These are phyloP conservation scores for Penicillium arizonense DNA, from an alignment of 495 filamentous ascomycete genomes.

Conservation along the genomic window DNA sequence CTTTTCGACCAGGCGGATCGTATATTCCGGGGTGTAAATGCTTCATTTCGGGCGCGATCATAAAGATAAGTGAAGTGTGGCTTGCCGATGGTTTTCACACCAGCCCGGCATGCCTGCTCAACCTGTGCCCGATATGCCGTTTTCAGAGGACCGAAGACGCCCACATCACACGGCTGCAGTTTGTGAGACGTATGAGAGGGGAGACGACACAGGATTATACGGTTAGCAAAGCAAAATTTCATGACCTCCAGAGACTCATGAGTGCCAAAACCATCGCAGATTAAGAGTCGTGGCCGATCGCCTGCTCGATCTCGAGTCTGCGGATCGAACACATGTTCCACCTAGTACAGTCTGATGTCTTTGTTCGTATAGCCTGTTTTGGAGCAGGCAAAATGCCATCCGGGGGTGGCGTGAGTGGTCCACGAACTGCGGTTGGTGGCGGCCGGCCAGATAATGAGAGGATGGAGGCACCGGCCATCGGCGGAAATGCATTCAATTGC, in stretches of 20 bases:
- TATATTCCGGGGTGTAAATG: constrained; percentile 33
- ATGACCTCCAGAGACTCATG: constrained; percentile 26
- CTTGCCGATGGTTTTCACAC: constrained; percentile 27
- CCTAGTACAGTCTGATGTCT: constrained; percentile 33
- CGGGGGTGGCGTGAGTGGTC: constrained; percentile 30
- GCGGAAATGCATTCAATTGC: constrained; percentile 30
- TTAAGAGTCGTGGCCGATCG: constrained; percentile 20
- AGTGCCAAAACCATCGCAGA: constrained; percentile 25
- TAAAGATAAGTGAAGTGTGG: constrained; percentile 35
- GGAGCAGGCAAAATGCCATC: constrained; percentile 28
- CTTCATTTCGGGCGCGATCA: constrained; percentile 25
- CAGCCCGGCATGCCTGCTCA: constrained; percentile 20
- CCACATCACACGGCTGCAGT: too few species aligned
- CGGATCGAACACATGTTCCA: constrained; percentile 32
- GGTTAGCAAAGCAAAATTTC: constrained; percentile 28
- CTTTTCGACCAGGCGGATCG: constrained; percentile 22
- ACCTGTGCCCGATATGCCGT: constrained; percentile 16
- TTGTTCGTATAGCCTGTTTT: constrained; percentile 30
- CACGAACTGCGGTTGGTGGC: constrained; percentile 19
- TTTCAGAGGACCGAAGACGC: too few species aligned
- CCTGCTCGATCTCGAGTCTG: constrained; percentile 24
- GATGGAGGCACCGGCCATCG: constrained; percentile 18
- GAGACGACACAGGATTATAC: constrained; percentile 29
- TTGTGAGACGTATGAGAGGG: too few species aligned
- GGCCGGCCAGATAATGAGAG: constrained; percentile 39